phyloP scores from a whole-genome alignment of 495 filamentous ascomycete genomes.

The Haplographium delicatum region DNA sequence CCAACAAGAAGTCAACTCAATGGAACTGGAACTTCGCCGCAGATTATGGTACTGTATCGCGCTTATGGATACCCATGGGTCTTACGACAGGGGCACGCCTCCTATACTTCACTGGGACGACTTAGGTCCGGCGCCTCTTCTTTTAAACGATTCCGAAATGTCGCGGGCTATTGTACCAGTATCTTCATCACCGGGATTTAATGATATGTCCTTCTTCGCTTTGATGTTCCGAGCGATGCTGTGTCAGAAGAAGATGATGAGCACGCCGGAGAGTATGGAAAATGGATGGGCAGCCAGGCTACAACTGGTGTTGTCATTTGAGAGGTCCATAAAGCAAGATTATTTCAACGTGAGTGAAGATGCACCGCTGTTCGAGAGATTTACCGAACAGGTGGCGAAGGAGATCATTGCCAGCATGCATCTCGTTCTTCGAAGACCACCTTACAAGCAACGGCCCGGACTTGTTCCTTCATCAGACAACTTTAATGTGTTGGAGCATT shows the following conservation, averaged over 20 bases:
- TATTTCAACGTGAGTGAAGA: neutral
- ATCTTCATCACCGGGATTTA: neutral
- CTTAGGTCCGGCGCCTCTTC: neutral
- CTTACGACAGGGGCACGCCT: neutral
- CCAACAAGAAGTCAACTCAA: neutral
- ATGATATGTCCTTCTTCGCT: neutral
- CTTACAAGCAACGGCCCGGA: neutral
- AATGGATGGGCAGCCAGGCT: neutral
- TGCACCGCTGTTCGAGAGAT: neutral
- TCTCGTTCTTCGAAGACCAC: neutral
- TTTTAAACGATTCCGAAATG: neutral
- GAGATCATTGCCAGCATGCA: neutral
- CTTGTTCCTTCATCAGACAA: neutral
- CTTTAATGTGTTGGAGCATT: neutral
- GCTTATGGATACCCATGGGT: neutral
- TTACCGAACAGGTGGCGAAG: neutral
- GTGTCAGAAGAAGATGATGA: neutral
- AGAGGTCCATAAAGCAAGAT: neutral
- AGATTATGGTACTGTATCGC: neutral
- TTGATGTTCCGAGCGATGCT: neutral
- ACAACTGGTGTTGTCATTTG: neutral
- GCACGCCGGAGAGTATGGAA: neutral
- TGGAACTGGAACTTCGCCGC: neutral
- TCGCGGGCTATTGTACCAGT: neutral
- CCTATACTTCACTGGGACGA: neutral